Base-by-base conservation (phyloP, 257 asterid genomes). In the Primulina eburnea region DNA sequence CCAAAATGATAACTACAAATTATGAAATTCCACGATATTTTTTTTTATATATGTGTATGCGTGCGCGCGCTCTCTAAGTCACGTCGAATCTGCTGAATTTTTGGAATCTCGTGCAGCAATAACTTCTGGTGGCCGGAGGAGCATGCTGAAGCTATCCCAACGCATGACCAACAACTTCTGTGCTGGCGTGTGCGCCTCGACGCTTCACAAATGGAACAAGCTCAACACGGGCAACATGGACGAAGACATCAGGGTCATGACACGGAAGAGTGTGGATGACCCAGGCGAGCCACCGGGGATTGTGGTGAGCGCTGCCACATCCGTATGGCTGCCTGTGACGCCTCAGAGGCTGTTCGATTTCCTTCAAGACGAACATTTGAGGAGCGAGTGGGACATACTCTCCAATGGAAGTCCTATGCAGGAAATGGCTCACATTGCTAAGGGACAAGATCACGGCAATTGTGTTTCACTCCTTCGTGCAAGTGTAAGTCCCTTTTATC, bases 331-430 rank as follows among this genome's bases (percentile, higher is more conserved):
- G 24, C 92, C 92, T 0, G 83, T 82, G n/a, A 70, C 89, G 0
- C 92, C 89, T 0, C 83, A 79, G 26, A 73, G 83, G 28, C 86
- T 86, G 2, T 86, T 86, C 10, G 84, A 86, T 73, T 86, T 84
- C 72, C 92, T 86, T 65, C 89, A 89, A 7, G 86, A 86, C 33
- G 92, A 82, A 73, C 81, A 80, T 2, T 72, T 84, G 30, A 80
- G 92, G 68, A 84, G 89, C 26, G 89, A 84, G 71, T 86, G 92
- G 92, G 92, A 86, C 64, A 84, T 86, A 64, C 72, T 86, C 43
- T 84, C 92, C 38, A 86, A 84, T 64, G 92, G 92, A 20, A 87
- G 89, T 1, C 92, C 92, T 12, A 84, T 86, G 92, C 92, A 86
- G 67, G 92, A 86, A 69, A 86, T 86, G 89, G 83, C 86, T 40